Percentiles rank a stretch among this genome's conserved stretches.
phyloP scores from a whole-genome alignment of 2,329 filamentous ascomycete species.

The Hymenoscyphus albidus region DNA sequence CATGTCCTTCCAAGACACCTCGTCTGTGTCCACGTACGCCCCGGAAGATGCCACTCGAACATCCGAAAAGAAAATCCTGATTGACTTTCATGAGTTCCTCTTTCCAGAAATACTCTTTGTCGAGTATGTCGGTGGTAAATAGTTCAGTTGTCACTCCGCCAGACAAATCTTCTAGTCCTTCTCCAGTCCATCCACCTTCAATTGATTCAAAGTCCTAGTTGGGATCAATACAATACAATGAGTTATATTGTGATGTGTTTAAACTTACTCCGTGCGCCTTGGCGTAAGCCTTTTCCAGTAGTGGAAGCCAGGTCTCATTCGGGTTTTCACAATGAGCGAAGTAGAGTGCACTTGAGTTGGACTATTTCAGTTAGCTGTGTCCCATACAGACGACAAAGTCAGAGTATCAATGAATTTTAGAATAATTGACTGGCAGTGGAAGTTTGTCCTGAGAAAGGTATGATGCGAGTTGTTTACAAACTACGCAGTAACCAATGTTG shows the following conservation, averaged over 20 bases:
- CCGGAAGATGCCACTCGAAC: slow-evolving; percentile 40
- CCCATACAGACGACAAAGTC: too few relatives aligned
- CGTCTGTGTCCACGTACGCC: slow-evolving; percentile 40
- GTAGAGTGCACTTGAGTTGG: slow-evolving; percentile 71
- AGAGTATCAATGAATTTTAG: too few relatives aligned
- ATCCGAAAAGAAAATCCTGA: slow-evolving; percentile 72
- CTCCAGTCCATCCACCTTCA: slow-evolving; percentile 63
- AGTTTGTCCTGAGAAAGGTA: too few relatives aligned
- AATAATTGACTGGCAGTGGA: too few relatives aligned
- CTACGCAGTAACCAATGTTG: too few relatives aligned
- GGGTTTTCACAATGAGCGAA: slow-evolving; percentile 72
- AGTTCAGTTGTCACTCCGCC: slow-evolving; percentile 69
- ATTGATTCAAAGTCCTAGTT: slow-evolving; percentile 68
- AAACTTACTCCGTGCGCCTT: slow-evolving; percentile 65
- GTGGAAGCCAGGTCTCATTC: slow-evolving; percentile 78
- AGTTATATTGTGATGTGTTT: background rate
- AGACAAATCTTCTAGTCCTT: slow-evolving; percentile 56
- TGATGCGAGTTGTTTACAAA: too few relatives aligned
- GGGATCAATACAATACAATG: background rate
- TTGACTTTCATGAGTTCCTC: slow-evolving; percentile 79
- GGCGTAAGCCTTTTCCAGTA: slow-evolving; percentile 79
- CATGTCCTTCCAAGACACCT: slow-evolving; percentile 46
- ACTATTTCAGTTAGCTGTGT: slow-evolving; percentile 11
- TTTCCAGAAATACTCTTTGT: slow-evolving; percentile 79
- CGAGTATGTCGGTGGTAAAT: slow-evolving; percentile 66